Percentiles rank a stretch among this genome's conserved stretches.
Evolutionary conservation across 345 rosid species (phyloP).

Genomic region (Mercurialis annua): DNA sequence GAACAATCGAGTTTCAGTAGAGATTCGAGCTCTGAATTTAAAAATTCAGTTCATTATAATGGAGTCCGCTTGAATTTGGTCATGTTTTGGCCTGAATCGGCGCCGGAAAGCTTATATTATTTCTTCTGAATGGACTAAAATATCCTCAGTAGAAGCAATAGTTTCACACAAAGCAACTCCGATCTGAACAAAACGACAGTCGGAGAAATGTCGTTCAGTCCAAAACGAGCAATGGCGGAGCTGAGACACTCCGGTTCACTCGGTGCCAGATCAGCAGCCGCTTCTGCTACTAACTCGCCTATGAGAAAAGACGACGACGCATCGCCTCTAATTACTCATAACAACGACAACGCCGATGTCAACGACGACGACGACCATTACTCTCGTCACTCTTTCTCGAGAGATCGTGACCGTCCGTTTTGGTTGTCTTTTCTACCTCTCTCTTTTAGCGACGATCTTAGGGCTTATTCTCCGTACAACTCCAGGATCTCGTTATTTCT

Average conservation of each 20-base stretch:
- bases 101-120: too few species aligned
- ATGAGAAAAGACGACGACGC: constrained; percentile 79
- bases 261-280: constrained; percentile 72
- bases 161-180: constrained; percentile 2
- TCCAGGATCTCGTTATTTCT: constrained; percentile 55
- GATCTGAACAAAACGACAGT: constrained; percentile 7
- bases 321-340: constrained; percentile 64
- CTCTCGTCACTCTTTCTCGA: constrained; percentile 25
- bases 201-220: constrained; percentile 31
- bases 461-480: constrained; percentile 51
- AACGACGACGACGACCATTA: constrained; percentile 54
- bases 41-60: too few species aligned
- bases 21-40: too few species aligned
- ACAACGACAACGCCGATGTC: constrained; percentile 20
- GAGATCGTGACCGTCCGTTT: constrained; percentile 85
- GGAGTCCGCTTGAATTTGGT: too few species aligned
- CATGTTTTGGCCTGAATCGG: too few species aligned
- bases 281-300: constrained; percentile 73
- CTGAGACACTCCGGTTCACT: constrained; percentile 87
- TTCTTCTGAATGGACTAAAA: too few species aligned
- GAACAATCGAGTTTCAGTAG: too few species aligned
- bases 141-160: neutral
- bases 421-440: constrained; percentile 48
- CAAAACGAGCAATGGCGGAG: constrained; percentile 86
- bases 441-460: constrained; percentile 72